Evolutionary conservation across 164 flowering plant genomes (phyloP).

Genomic region (Liquidambar formosana): DNA sequence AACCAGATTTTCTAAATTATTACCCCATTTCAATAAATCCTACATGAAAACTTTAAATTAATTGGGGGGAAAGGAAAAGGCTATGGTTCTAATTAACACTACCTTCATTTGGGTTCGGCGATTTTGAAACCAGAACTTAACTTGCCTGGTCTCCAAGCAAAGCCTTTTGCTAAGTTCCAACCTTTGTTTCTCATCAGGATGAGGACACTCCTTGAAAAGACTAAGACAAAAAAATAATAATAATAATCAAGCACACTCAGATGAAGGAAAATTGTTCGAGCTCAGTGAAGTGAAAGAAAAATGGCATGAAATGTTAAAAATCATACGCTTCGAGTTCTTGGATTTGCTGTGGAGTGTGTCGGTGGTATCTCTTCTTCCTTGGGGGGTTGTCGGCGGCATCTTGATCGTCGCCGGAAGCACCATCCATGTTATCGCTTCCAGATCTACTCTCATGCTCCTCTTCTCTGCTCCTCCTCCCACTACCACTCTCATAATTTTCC

Average conservation of each 20-base stretch:
- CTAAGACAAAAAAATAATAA: constrained; percentile 32
- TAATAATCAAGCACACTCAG: not conserved
- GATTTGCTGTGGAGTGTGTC: constrained; percentile 99
- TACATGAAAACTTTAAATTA: not conserved
- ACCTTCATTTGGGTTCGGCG: constrained; percentile 99
- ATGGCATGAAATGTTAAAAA: not conserved
- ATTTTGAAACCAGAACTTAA: constrained; percentile 99
- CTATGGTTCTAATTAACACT: not conserved
- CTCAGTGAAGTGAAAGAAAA: not conserved
- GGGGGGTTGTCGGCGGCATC: constrained; percentile 78
- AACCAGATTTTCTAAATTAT: not conserved
- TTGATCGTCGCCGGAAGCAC: constrained; percentile 83
- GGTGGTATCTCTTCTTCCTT: constrained; percentile 87
- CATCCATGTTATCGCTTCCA: constrained; percentile 91
- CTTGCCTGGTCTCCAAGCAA: constrained; percentile 81
- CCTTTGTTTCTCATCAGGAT: constrained; percentile 98
- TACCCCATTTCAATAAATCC: not conserved
- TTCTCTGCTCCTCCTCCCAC: constrained; percentile 57
- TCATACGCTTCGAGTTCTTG: constrained; percentile 96
- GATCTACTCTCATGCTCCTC: constrained; percentile 97
- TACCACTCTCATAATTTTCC: constrained; percentile 36
- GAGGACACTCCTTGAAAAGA: constrained; percentile 94
- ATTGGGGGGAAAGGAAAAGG: not conserved
- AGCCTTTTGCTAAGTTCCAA: constrained; percentile 81
- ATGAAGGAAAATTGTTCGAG: not conserved